A percentile compares a stretch with the other conserved stretches of the same genome.
Evolutionary conservation across 371 early-diverging fungal genomes (phyloP).

Genomic region (Lichtheimia ornata): DNA sequence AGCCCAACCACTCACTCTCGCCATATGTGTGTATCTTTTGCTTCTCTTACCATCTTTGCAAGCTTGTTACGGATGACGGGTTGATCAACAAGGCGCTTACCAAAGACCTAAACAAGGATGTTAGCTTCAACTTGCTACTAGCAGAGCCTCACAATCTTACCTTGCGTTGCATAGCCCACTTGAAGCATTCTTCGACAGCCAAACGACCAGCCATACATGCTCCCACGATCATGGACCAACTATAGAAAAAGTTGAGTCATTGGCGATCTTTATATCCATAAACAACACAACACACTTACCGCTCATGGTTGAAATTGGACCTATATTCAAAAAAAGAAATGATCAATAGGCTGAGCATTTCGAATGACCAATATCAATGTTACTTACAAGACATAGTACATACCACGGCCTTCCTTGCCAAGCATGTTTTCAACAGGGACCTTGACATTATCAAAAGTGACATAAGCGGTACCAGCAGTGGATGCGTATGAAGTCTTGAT

Average conservation of each 20-base stretch:
- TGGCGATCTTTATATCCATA: too few relatives aligned
- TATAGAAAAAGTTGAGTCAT: background rate
- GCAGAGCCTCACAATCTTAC: too few relatives aligned
- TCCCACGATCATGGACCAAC: constrained; percentile 27
- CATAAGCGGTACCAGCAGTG: constrained; percentile 58
- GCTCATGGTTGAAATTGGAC: constrained; percentile 78
- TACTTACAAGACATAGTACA: constrained; percentile 31
- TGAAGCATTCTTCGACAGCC: constrained; percentile 56
- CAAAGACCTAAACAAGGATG: constrained; percentile 61
- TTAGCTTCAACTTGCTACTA: too few relatives aligned
- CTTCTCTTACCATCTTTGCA: constrained; percentile 48
- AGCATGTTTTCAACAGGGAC: constrained; percentile 85
- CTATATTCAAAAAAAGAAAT: background rate
- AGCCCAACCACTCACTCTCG: too few relatives aligned
- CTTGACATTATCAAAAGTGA: constrained; percentile 55
- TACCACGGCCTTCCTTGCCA: constrained; percentile 86
- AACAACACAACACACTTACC: constrained; percentile 13
- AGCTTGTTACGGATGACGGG: constrained; percentile 67
- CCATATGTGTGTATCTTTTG: constrained; percentile 11
- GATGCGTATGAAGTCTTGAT: constrained; percentile 67
- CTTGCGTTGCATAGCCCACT: constrained; percentile 85
- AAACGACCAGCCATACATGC: constrained; percentile 20
- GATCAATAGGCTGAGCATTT: background rate
- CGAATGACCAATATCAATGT: too few relatives aligned
- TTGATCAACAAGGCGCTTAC: constrained; percentile 72